phyloP scores from a whole-genome alignment of 768 basidiomycete genomes.

The Infundibulicybe gibba region DNA sequence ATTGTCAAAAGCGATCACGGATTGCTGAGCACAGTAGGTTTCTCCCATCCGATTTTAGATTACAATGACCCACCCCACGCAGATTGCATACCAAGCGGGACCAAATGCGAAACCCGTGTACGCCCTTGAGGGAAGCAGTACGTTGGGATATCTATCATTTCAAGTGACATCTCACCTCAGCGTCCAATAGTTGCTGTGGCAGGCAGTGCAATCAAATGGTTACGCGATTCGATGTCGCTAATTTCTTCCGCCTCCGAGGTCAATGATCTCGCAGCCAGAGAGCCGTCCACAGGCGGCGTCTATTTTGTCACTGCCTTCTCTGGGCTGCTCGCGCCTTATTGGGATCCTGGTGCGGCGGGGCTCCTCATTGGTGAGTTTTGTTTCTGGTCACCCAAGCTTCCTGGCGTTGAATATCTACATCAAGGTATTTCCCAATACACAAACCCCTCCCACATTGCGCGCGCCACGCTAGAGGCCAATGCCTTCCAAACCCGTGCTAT shows the following conservation, averaged over 20 bases:
- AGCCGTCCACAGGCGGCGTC: constrained; percentile 78
- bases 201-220: constrained; percentile 94
- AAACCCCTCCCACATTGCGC: constrained; percentile 87
- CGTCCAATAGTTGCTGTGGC: constrained; percentile 75
- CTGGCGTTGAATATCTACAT: not conserved
- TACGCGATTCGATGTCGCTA: constrained; percentile 86
- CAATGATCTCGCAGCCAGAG: constrained; percentile 78
- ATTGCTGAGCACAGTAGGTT: constrained; percentile 76
- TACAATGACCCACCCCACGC: constrained; percentile 3
- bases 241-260: constrained; percentile 81
- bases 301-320: constrained; percentile 98
- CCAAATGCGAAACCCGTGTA: constrained; percentile 77
- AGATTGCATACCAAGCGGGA: constrained; percentile 92
- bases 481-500: constrained; percentile 96
- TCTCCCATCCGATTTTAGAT: not conserved
- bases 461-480: constrained; percentile 94
- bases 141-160: constrained; percentile 22
- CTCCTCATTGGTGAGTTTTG: constrained; percentile 66
- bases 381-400: not conserved
- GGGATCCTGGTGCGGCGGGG: constrained; percentile 92
- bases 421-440: constrained; percentile 82
- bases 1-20: constrained; percentile 86
- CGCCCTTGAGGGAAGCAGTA: constrained; percentile 92
- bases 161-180: constrained; percentile 1
- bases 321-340: constrained; percentile 94